These are phyloP conservation scores for Alternaria tenuissima DNA, from an alignment of 2,329 filamentous ascomycete species.

Conservation along the genomic window DNA sequence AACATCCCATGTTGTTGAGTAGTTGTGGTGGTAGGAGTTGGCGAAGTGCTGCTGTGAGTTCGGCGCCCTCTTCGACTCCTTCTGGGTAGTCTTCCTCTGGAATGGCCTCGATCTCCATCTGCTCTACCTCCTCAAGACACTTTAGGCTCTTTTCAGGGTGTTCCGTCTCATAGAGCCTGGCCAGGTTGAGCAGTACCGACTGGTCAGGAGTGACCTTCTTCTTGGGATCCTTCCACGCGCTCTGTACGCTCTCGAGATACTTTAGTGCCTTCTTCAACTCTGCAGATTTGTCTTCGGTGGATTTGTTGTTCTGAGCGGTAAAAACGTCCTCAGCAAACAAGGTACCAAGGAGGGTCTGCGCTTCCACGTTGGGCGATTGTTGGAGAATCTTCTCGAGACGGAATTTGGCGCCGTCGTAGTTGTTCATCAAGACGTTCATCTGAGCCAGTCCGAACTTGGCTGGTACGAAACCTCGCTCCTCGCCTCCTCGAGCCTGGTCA, in stretches of 20 bases:
- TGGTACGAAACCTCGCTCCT: conserved; percentile 89
- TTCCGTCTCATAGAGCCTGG: conserved; percentile 86
- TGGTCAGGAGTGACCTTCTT: conserved; percentile 82
- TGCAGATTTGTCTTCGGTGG: conserved; percentile 84
- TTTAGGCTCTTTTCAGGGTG: conserved; percentile 89
- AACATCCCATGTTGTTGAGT: conserved; percentile 97
- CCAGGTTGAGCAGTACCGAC: conserved; percentile 88
- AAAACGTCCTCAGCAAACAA: conserved; percentile 96
- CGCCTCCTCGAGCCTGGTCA: conserved; percentile 88
- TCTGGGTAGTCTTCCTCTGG: conserved; percentile 74
- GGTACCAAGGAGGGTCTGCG: conserved; percentile 89
- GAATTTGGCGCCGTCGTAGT: conserved; percentile 91
- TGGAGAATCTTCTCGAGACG: conserved; percentile 93
- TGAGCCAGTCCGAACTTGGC: conserved; percentile 96
- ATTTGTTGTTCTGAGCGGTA: conserved; percentile 72
- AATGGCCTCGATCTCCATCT: conserved; percentile 84
- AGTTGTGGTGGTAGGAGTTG: conserved; percentile 87
- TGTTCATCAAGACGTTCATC: conserved; percentile 82
- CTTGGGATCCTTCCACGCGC: conserved; percentile 92
- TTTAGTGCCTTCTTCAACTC: conserved; percentile 87
- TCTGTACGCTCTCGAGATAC: conserved; percentile 83
- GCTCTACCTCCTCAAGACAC: conserved; percentile 90
- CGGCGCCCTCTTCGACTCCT: conserved; percentile 51
- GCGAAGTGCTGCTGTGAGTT: conserved; percentile 69
- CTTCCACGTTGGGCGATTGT: conserved; percentile 81